Evolutionary conservation across 345 rosid species (phyloP), one percentile per base, ranked within the genome.

Genomic region (Lepidium africanum): DNA sequence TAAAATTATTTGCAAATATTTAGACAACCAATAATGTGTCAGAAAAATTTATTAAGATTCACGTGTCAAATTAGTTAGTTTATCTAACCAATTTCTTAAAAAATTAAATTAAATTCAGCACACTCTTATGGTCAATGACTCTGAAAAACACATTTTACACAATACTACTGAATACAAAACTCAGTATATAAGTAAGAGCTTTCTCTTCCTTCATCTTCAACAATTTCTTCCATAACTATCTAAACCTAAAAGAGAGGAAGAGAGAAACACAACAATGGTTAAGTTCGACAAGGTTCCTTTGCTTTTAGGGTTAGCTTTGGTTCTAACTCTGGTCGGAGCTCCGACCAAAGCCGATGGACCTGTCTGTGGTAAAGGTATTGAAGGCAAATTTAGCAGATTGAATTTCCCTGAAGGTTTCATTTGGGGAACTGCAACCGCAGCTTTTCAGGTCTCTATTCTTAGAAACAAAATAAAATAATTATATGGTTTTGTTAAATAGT

Each of bases 401-500:
- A 75, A 63, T n/a, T 75, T 75, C 17, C 78, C 78, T 61, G 50
- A 75, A 61, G 70, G 65, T 0, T 69, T 75, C 40, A 38, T 40
- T 53, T 75, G 73, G 73, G 78, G 78, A 27, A 75, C 78, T 9
- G 78, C 75, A 21, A 61, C 75, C 0, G 75, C 78, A 6, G 57
- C 78, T 3, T 75, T 68, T 57, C 78, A 75, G 78, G 78, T 74
- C n/a, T n/a, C 37, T 10, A 50, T 25, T 50, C 2, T 50, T 27
- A 27, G 5, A 27, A 27, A 30, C 7, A 30, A 30, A 30, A 30
- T 30, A 5, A 30, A 30, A 30, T 30, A 5, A 30, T 30, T 30
- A 30, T 30, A 30, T 27, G 6, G 33, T 61, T 35, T 12, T 47
- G 33, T 54, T 7, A 17, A 19, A 11, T 52, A 19, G 9, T 46